phyloP scores from a whole-genome alignment of 768 basidiomycete genomes.

The Naganishia onofrii region DNA sequence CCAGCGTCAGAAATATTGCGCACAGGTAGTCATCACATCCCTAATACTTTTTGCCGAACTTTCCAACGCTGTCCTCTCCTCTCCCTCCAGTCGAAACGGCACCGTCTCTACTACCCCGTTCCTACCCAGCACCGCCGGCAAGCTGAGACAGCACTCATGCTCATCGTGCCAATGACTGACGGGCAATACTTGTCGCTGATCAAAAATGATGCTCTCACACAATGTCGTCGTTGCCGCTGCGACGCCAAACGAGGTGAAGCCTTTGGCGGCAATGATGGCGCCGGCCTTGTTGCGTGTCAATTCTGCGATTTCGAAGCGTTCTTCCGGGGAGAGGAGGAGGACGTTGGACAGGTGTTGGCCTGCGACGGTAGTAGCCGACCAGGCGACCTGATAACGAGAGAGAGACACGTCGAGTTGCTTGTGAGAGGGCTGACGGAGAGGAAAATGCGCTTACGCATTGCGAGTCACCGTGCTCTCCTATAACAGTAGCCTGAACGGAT shows the following conservation, averaged over 20 bases:
- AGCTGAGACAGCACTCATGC: constrained; percentile 18
- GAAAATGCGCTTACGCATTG: constrained; percentile 21
- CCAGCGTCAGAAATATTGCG: constrained; percentile 20
- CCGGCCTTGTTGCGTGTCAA: constrained; percentile 22
- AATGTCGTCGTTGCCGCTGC: constrained; percentile 21
- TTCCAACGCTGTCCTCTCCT: constrained; percentile 21
- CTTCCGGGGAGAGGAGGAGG: constrained; percentile 12
- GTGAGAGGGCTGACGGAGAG: not conserved
- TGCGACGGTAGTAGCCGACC: constrained; percentile 16
- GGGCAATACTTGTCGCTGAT: constrained; percentile 22
- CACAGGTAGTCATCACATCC: constrained; percentile 26
- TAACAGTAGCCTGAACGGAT: constrained; percentile 19
- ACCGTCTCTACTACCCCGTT: constrained; percentile 15
- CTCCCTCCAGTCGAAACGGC: constrained; percentile 18
- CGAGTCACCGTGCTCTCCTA: constrained; percentile 27
- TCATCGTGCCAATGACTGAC: constrained; percentile 26
- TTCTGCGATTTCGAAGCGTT: constrained; percentile 6
- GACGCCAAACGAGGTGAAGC: constrained; percentile 28
- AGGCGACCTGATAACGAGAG: constrained; percentile 20
- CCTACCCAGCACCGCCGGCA: constrained; percentile 23
- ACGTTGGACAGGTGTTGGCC: constrained; percentile 21
- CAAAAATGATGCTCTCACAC: constrained; percentile 29
- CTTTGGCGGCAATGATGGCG: constrained; percentile 28
- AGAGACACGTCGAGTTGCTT: not conserved
- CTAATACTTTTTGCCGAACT: constrained; percentile 27